phyloP scores from a whole-genome alignment of 2,329 filamentous ascomycete genomes.

The Cladorrhinum sp. region DNA sequence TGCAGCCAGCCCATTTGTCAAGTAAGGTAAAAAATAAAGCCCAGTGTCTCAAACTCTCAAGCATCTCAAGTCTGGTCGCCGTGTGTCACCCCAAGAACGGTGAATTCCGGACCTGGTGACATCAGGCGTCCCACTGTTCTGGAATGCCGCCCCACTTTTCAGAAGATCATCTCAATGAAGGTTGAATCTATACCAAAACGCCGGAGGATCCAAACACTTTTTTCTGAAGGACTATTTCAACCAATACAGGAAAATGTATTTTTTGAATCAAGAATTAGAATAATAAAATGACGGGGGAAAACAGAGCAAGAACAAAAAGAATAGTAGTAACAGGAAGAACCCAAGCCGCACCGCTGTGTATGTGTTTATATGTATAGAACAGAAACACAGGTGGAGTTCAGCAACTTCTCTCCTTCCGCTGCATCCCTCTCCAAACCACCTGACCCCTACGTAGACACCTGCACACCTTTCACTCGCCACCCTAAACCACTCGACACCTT shows the following conservation, averaged over 20 bases:
- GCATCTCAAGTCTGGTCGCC: background rate
- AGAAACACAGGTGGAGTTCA: too few species aligned
- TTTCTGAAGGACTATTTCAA: too few species aligned
- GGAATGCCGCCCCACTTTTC: conserved; percentile 1
- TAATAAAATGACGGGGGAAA: background rate
- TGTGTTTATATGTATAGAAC: background rate
- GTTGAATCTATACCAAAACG: too few species aligned
- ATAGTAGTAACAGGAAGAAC: background rate
- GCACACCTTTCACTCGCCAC: background rate
- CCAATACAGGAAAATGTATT: background rate
- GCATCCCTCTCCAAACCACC: background rate
- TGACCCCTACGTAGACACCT: too few species aligned
- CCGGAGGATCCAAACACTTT: background rate
- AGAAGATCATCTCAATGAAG: too few species aligned
- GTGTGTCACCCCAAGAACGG: background rate
- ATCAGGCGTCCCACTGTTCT: conserved; percentile 1
- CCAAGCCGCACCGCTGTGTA: background rate
- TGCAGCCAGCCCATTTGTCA: background rate
- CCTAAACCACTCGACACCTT: background rate
- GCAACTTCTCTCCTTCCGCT: background rate
- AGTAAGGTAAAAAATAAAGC: background rate
- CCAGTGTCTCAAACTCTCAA: background rate
- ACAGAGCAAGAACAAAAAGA: background rate
- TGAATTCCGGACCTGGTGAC: background rate
- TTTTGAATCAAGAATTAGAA: background rate